Evolutionary conservation across 208 protist species (phyloP).

Genomic region (Crithidia thermophila): DNA sequence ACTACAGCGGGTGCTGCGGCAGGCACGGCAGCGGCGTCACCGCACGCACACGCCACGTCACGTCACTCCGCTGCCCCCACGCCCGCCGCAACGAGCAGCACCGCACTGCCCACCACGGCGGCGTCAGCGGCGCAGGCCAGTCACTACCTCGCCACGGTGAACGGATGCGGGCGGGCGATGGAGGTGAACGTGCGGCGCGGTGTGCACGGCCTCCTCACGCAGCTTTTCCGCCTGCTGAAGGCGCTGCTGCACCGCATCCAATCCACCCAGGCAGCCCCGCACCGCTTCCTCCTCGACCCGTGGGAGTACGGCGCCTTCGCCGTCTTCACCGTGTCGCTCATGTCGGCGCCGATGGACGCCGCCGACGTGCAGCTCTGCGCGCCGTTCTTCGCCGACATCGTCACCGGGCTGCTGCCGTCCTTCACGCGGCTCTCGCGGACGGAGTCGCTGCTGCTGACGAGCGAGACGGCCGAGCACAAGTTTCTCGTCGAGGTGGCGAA

Average conservation of each 20-base stretch:
- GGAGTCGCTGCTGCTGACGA: conserved; percentile 47
- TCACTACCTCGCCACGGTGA: conserved; percentile 58
- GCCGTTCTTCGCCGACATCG: conserved; percentile 44
- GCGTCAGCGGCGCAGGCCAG: background rate
- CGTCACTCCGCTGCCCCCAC: background rate
- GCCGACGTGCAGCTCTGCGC: conserved; percentile 43
- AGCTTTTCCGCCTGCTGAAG: conserved; percentile 49
- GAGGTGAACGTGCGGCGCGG: conserved; percentile 50
- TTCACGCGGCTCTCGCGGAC: conserved; percentile 53
- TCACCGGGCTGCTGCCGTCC: conserved; percentile 49
- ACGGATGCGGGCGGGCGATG: conserved; percentile 48
- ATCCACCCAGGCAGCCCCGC: conserved; percentile 35
- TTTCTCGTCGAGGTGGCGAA: conserved; percentile 30
- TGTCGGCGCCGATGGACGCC: conserved; percentile 57
- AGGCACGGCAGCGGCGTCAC: background rate
- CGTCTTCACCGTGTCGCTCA: conserved; percentile 60
- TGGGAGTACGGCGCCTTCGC: conserved; percentile 66
- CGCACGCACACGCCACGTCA: too few relatives aligned
- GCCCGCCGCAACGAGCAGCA: background rate
- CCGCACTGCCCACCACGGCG: background rate
- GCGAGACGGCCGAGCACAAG: conserved; percentile 25
- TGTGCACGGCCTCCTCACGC: conserved; percentile 47
- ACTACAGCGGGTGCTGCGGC: background rate
- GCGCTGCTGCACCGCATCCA: conserved; percentile 35
- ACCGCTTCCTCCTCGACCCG: conserved; percentile 60